Evolutionary conservation across 352 stramenopile species (phyloP).

Genomic region (Globisporangium mamillatum): DNA sequence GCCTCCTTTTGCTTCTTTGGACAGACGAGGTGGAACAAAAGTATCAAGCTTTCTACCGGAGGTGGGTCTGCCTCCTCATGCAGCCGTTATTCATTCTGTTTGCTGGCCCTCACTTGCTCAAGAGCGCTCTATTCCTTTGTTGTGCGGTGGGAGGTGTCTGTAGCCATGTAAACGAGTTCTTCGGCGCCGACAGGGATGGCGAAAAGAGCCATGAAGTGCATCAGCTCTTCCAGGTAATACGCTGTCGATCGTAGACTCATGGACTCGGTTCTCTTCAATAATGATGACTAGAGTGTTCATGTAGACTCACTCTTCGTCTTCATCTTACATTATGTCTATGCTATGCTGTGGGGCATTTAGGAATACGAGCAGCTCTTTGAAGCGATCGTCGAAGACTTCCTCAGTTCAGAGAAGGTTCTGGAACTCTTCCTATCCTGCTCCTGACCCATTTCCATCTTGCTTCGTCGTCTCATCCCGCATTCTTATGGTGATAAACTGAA

Average conservation of each 20-base stretch:
- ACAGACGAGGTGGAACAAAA: constrained; percentile 18
- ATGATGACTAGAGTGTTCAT: too few species aligned
- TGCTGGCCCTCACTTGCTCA: neutral
- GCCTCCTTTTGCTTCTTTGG: neutral
- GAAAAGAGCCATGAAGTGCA: constrained; percentile 41
- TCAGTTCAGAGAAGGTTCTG: constrained; percentile 35
- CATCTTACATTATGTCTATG: too few species aligned
- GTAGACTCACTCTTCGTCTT: too few species aligned
- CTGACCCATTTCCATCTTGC: neutral
- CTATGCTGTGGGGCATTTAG: constrained; percentile 15
- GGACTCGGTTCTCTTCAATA: too few species aligned
- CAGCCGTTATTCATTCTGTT: neutral
- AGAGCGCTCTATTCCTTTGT: neutral
- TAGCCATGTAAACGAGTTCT: constrained; percentile 38
- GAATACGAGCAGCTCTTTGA: constrained; percentile 57
- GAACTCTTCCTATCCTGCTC: neutral
- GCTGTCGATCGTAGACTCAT: neutral
- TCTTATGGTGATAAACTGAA: neutral
- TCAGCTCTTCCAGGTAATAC: constrained; percentile 38
- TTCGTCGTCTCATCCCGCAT: neutral
- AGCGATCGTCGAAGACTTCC: constrained; percentile 35
- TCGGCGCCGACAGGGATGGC: constrained; percentile 23
- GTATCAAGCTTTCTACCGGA: constrained; percentile 13
- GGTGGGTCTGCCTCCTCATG: neutral
- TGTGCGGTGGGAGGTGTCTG: neutral